Conservation (phyloP, 2,329 filamentous ascomycete genomes). For the Venturiaceae sp. region DNA sequence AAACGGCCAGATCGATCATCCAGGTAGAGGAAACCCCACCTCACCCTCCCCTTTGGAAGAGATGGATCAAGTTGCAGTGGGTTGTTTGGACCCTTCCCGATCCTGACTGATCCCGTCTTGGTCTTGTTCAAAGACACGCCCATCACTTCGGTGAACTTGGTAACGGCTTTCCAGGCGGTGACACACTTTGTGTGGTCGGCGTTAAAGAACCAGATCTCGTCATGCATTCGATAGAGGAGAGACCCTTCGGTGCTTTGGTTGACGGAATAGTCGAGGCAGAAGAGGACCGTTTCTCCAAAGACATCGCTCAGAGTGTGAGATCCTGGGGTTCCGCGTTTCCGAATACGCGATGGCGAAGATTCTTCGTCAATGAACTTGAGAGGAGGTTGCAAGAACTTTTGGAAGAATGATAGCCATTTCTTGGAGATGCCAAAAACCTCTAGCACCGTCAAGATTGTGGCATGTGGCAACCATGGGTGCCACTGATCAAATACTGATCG, state of each 20-base stretch:
- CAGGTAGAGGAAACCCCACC: constrained; percentile 51
- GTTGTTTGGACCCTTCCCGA: constrained; percentile 10
- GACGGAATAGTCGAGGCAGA: constrained; percentile 55
- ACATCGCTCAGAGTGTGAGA: constrained; percentile 49
- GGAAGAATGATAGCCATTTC: constrained; percentile 19
- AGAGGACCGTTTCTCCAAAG: constrained; percentile 51
- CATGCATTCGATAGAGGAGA: constrained; percentile 51
- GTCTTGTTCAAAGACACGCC: constrained; percentile 48
- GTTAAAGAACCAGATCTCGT: constrained; percentile 60
- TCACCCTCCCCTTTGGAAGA: constrained; percentile 44
- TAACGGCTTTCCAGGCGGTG: constrained; percentile 51
- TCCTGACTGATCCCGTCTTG: constrained; percentile 45
- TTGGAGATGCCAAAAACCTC: constrained; percentile 17
- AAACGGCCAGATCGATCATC: constrained; percentile 44
- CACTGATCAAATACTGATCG: constrained; percentile 42
- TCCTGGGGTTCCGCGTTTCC: constrained; percentile 49
- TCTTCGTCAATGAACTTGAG: constrained; percentile 49
- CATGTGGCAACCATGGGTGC: constrained; percentile 17
- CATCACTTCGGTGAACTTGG: constrained; percentile 43
- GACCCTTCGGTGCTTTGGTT: constrained; percentile 46
- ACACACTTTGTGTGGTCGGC: constrained; percentile 39
- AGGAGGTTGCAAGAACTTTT: constrained; percentile 41
- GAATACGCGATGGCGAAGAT: constrained; percentile 22
- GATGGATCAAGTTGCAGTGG: constrained; percentile 12
- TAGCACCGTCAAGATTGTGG: constrained; percentile 18